phyloP scores from a whole-genome alignment of 495 filamentous ascomycete genomes.

The Pseudomonodictys pantanalensis region DNA sequence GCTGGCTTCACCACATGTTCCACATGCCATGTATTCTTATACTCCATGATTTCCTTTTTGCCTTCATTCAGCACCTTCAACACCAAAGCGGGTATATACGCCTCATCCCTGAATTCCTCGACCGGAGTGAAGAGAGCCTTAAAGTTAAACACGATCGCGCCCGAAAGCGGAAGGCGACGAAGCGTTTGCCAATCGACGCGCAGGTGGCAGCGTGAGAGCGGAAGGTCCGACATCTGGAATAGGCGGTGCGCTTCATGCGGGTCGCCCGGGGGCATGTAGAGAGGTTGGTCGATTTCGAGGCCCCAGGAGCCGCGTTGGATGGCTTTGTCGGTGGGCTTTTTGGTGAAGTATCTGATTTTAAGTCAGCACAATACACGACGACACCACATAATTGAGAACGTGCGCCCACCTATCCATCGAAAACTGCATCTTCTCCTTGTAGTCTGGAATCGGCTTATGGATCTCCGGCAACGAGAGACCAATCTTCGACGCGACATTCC shows the following conservation, averaged over 20 bases:
- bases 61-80: constrained; percentile 67
- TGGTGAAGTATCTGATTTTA: constrained; percentile 75
- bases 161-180: constrained; percentile 73
- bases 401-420: constrained; percentile 76
- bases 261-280: constrained; percentile 77
- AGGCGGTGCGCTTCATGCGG: constrained; percentile 60
- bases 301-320: constrained; percentile 91
- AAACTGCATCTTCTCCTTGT: constrained; percentile 86
- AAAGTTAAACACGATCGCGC: constrained; percentile 82
- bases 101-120: constrained; percentile 68
- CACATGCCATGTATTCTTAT: constrained; percentile 84
- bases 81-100: constrained; percentile 67
- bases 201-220: constrained; percentile 61
- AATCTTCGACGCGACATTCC: constrained; percentile 75
- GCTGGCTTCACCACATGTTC: constrained; percentile 71
- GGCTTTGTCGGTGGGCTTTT: constrained; percentile 67
- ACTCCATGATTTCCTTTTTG: constrained; percentile 72
- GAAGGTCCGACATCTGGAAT: constrained; percentile 55
- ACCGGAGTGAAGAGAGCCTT: constrained; percentile 84
- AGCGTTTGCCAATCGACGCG: constrained; percentile 95
- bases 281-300: constrained; percentile 70
- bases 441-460: constrained; percentile 77
- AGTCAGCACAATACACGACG: too few relatives aligned
- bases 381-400: too few relatives aligned
- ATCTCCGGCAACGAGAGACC: constrained; percentile 71